phyloP scores from a whole-genome alignment of 1,284 basidiomycete species.

The Peniophora sp. region DNA sequence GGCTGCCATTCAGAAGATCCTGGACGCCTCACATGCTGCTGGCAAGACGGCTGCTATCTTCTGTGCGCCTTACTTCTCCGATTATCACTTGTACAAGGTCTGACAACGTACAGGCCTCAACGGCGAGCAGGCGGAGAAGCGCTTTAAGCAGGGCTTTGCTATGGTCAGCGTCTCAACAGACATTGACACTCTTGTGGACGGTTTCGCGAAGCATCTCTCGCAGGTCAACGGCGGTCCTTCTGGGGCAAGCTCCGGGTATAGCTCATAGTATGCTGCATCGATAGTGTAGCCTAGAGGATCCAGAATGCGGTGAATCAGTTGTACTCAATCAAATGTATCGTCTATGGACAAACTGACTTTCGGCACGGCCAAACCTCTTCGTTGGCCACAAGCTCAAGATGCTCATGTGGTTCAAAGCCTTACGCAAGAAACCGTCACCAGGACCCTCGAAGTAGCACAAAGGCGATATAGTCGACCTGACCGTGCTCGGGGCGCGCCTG shows the following conservation, averaged over 20 bases:
- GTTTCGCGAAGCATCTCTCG: not conserved
- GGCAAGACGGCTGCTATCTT: not conserved
- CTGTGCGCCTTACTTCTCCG: not conserved
- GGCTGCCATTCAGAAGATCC: not conserved
- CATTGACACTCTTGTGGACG: not conserved
- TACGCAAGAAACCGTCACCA: too few relatives aligned
- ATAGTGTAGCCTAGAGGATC: too few relatives aligned
- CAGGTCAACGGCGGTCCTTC: not conserved
- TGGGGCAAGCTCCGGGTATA: not conserved
- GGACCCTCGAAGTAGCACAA: too few relatives aligned
- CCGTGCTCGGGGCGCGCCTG: too few relatives aligned
- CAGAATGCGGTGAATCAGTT: too few relatives aligned
- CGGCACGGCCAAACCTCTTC: too few relatives aligned
- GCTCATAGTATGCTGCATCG: too few relatives aligned
- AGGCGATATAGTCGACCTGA: too few relatives aligned
- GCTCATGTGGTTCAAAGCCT: too few relatives aligned
- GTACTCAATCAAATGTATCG: too few relatives aligned
- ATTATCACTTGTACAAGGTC: not conserved
- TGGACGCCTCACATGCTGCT: not conserved
- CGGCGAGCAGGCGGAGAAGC: not conserved
- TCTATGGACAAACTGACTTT: too few relatives aligned
- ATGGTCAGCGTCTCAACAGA: not conserved
- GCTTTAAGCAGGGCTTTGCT: not conserved
- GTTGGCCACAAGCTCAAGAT: too few relatives aligned
- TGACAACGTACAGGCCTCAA: not conserved